Base-by-base conservation (phyloP, 2,329 filamentous ascomycete genomes). In the Didymellaceae sp. region DNA sequence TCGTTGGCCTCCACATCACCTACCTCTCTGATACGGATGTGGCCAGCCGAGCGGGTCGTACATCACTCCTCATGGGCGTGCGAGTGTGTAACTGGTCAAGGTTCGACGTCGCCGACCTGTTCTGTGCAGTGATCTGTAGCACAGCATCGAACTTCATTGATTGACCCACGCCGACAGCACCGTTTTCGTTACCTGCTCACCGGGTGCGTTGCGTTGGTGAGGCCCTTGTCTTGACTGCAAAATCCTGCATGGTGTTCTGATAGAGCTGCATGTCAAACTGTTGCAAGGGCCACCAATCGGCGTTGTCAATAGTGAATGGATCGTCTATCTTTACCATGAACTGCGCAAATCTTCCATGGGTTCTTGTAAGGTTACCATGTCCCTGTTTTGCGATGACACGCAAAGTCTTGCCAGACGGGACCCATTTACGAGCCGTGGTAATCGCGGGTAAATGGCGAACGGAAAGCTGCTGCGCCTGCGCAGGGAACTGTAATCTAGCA, bases 101-200 rank as follows among this genome's bases (percentile, higher is more conserved):
- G 49, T 38, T 55, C 45, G 52, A 60, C 55, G 45, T 70, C 65
- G 69, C 58, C 65, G 67, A 65, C 63, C 55, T 52, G 44, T 37
- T 44, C 41, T 46, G 48, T 52, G 42, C 42, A 45, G 48, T 46
- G 48, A 52, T 46, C 31, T 52, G 66, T 66, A 51, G 57, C 50
- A 69, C 65, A 21, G 41, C 59, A 37, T 49, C 39, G 30, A 41
- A 51, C 28, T 31, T 48, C 37, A 48, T 49, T 39, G 45, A 49
- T 20, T 44, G 46, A 49, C 50, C 53, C 55, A 54, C 54, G 50
- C 30, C 31, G 10, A 42, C 16, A 26, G 30, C 46, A 53, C 57
- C 57, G 59, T 66, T 64, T 52, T 63, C 62, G 59, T 69, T 63
- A 65, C 63, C 65, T 57, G 55, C 48, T 37, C 31, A 38, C 58